Evolutionary conservation across 768 basidiomycete species (phyloP), one percentile per base, ranked within the genome.

Genomic region (Xerocomus potaroensis): DNA sequence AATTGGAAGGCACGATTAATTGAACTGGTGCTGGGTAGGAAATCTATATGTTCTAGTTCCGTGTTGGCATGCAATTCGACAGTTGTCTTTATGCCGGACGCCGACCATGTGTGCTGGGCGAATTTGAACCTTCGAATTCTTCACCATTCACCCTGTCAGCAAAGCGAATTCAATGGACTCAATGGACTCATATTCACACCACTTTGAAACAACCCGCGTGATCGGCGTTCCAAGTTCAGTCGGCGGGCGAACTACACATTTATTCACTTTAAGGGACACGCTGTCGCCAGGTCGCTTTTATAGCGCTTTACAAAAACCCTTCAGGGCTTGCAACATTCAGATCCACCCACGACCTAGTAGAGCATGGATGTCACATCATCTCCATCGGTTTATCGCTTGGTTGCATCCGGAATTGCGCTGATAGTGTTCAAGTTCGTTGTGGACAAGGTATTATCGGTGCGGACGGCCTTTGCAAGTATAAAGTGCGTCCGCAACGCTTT

Each of bases 391-490:
- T 45, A 45, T 45, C 48, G 31, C n/a, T 61, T 51, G 57, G 30
- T 22, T 2, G 22, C 26, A 5, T 27, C 32, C 4, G 47, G 41
- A 8, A 24, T 52, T 14, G 45, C 42, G 18, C 24, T 61, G 21
- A 29, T 49, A 1, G 43, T 31, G 8, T 12, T 49, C 54, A 52
- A 45, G 49, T 24, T 50, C 14, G 16, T 19, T 10, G 16, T 48
- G 3, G 43, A 50, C 26, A 63, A 33, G 8, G 36, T 15, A 0
- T 21, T 53, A 4, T 35, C 31, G 8, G 8, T 60, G 6, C 48
- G 39, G 11, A 10, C n/a, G 5, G 52, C 58, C 21, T 55, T 63
- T 22, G 41, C 43, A 42, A 54, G 19, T 18, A 59, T 52, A 22
- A 60, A 44, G 60, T 60, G 22, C 6, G 51, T 45, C 21, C 14